Conservation (phyloP, 495 filamentous ascomycete species). For the Hypoxylon lienhwacheense region DNA sequence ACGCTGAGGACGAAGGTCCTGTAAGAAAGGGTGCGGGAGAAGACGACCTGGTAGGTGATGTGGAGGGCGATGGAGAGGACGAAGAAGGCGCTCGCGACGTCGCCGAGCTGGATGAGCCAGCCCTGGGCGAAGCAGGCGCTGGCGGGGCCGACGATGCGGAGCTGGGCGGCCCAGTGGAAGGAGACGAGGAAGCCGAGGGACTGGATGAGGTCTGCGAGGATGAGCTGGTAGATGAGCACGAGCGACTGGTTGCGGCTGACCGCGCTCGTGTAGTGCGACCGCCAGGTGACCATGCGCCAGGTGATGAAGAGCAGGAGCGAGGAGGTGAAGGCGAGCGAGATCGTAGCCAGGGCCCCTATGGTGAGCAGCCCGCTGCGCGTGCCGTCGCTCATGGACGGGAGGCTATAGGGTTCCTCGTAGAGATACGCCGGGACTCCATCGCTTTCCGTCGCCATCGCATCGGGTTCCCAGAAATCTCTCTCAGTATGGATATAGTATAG, state of each 20-base stretch:
- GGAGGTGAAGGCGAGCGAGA: conserved; percentile 51
- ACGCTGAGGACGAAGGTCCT: conserved; percentile 49
- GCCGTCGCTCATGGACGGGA: conserved; percentile 8
- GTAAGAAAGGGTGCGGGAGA: conserved; percentile 51
- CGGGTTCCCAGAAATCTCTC: neutral
- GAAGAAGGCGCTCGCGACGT: conserved; percentile 62
- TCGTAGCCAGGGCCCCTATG: conserved; percentile 49
- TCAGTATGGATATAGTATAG: neutral
- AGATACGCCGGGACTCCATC: conserved; percentile 17
- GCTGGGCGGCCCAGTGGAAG: conserved; percentile 56
- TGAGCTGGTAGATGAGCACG: conserved; percentile 65
- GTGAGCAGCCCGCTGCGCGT: conserved; percentile 43
- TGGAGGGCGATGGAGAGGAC: conserved; percentile 63
- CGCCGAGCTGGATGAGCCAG: conserved; percentile 64
- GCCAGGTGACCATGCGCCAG: conserved; percentile 57
- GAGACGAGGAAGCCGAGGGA: conserved; percentile 60
- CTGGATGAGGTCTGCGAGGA: conserved; percentile 65
- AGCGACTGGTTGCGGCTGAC: conserved; percentile 64
- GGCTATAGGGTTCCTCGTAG: conserved; percentile 23
- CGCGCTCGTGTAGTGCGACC: conserved; percentile 45
- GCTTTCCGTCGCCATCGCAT: conserved; percentile 13
- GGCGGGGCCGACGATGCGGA: conserved; percentile 54
- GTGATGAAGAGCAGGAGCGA: conserved; percentile 53
- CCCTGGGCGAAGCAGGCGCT: conserved; percentile 62
- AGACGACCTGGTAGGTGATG: conserved; percentile 58